A percentile compares a stretch with the other conserved stretches of the same genome.
Conservation (phyloP, 1,139 yeast genomes). For the Blastobotrys aristatus region DNA sequence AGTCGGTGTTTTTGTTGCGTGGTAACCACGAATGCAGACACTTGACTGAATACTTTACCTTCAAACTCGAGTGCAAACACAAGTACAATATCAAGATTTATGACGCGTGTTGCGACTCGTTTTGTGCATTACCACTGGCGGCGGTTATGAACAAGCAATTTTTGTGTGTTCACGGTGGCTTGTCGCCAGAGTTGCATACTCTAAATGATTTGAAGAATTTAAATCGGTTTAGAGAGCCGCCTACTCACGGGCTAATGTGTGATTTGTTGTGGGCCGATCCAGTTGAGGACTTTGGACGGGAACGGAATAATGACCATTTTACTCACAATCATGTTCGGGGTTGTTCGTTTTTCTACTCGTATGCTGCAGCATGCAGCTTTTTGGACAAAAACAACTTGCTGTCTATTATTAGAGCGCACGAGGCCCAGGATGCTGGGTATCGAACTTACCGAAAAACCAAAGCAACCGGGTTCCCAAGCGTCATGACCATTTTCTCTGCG, state of each 20-base stretch:
- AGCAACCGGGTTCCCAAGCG: slow-evolving; percentile 86
- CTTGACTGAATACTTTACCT: slow-evolving; percentile 89
- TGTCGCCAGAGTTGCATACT: slow-evolving; percentile 75
- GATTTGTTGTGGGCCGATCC: slow-evolving; percentile 98
- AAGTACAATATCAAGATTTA: slow-evolving; percentile 69
- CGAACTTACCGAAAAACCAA: slow-evolving; percentile 87
- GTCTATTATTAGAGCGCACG: slow-evolving; percentile 90
- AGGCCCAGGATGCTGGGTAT: slow-evolving; percentile 97
- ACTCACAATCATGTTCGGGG: slow-evolving; percentile 77
- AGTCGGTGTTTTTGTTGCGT: slow-evolving; percentile 73
- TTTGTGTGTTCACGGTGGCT: slow-evolving; percentile 96
- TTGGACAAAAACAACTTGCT: slow-evolving; percentile 73
- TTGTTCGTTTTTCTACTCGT: slow-evolving; percentile 87
- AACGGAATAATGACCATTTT: slow-evolving; percentile 52
- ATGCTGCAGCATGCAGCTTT: slow-evolving; percentile 77
- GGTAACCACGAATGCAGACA: slow-evolving; percentile 97
- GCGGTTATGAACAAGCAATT: slow-evolving; percentile 94
- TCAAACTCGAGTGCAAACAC: slow-evolving; percentile 84
- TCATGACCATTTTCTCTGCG: slow-evolving; percentile 90
- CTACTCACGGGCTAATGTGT: slow-evolving; percentile 91
- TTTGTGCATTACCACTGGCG: slow-evolving; percentile 85
- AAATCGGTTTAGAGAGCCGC: slow-evolving; percentile 87
- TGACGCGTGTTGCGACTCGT: slow-evolving; percentile 71
- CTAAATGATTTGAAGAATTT: slow-evolving; percentile 65
- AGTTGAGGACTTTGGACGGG: slow-evolving; percentile 77